Evolutionary conservation across 2,329 filamentous ascomycete species (phyloP), one percentile per base, ranked within the genome.

Genomic region (Aphanoascus verrucosus): DNA sequence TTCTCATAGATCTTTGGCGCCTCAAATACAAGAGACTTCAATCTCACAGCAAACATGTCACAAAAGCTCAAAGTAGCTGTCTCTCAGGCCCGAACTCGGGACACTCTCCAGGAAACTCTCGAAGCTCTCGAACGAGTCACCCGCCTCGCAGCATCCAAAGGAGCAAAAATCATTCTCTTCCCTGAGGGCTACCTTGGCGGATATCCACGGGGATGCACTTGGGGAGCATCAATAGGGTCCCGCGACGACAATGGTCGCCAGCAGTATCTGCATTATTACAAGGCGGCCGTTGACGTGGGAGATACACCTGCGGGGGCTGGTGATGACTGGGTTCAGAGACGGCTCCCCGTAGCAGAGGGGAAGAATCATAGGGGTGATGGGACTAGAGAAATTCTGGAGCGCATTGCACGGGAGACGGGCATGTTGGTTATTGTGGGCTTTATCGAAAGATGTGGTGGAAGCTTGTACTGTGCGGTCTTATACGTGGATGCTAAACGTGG

Each of bases 151-250:
- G 79, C 83, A 38, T 76, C 66, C 11, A 67, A 73, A 41, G 73
- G 72, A 46, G 74, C 81, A 14, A 73, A 93, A 66, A 76, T 96
- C 48, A 76, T 96, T 28, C 81, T 96, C 50, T 90, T 96, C 57
- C 91, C 91, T 0, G 90, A 97, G 73, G 90, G 90, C 19, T 95
- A 88, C 65, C 77, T 96, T 1, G 91, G 91, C 45, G 91, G 90
- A 1, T 96, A 96, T 65, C 91, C 91, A 15, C 84, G 90, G 9
- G 88, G 85, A 15, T 84, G 83, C 57, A 74, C 75, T 49, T 95
- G 95, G 63, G 89, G 89, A 3, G 82, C 82, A 45, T 77, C 79
- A 1, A 76, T 95, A 5, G 90, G 90, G 3, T 75, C 77, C 14
- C 82, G 90, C 37, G 77, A 78, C 0, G 73, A 77, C 2, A 73